phyloP scores from a whole-genome alignment of 78 protist species.

The Guillardia theta region DNA sequence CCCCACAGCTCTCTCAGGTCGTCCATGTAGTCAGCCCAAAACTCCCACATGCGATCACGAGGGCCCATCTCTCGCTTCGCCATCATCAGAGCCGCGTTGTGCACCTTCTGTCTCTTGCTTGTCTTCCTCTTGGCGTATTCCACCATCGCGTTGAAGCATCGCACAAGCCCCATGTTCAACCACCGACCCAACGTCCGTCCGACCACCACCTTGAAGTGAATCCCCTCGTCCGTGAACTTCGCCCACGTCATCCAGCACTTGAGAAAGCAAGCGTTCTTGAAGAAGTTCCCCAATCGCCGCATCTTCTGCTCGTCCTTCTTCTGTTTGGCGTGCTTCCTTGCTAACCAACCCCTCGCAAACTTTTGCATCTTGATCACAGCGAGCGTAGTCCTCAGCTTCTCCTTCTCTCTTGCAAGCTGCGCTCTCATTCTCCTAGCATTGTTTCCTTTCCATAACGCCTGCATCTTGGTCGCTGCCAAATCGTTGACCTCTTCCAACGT shows the following conservation, averaged over 20 bases:
- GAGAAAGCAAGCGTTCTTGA: not conserved
- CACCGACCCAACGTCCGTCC: not conserved
- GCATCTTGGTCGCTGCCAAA: not conserved
- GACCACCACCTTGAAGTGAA: slow-evolving; percentile 2
- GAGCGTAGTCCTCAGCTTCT: not conserved
- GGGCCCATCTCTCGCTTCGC: not conserved
- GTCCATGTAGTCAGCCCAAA: not conserved
- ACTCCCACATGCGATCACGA: not conserved
- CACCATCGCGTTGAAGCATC: not conserved
- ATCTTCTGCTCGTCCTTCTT: not conserved
- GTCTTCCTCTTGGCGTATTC: not conserved
- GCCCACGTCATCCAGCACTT: not conserved
- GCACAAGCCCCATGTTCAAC: not conserved
- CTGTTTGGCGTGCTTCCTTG: not conserved
- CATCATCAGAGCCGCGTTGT: not conserved
- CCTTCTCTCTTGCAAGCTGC: not conserved
- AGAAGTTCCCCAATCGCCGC: not conserved
- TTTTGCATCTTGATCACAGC: not conserved
- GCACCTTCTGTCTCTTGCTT: not conserved
- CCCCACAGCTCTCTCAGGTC: not conserved
- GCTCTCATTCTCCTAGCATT: not conserved
- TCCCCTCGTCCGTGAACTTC: not conserved
- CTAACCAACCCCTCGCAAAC: not conserved
- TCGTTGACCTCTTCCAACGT: not conserved
- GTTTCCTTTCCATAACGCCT: not conserved